Conservation (phyloP, 2,329 filamentous ascomycete genomes). For the Rhexocercosporidium sp. region DNA sequence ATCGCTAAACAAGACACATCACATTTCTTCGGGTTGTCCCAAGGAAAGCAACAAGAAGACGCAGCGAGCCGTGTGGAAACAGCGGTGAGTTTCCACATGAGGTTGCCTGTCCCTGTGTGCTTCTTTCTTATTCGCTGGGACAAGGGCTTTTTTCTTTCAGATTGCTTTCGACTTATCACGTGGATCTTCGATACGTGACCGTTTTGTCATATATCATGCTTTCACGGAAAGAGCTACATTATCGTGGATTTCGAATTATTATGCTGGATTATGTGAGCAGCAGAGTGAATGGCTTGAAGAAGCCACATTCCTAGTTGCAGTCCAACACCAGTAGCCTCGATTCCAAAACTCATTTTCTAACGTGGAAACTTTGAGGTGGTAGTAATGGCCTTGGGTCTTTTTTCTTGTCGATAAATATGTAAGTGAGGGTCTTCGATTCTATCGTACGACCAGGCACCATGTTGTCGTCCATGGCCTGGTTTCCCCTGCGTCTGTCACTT, state of each 20-base stretch:
- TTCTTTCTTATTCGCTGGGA: neutral
- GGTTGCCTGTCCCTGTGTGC: neutral
- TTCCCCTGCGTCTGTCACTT: too few species aligned
- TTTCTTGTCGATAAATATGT: too few species aligned
- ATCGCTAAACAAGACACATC: slow-evolving; percentile 15
- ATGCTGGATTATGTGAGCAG: neutral
- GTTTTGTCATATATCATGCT: neutral
- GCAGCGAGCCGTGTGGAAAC: slow-evolving; percentile 28
- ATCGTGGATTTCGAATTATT: slow-evolving; percentile 1
- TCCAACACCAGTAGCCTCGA: neutral
- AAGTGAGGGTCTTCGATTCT: too few species aligned
- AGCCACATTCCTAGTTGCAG: neutral
- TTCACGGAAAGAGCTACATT: neutral
- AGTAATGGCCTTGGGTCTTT: too few species aligned
- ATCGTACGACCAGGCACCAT: too few species aligned
- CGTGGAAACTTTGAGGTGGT: neutral
- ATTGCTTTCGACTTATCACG: neutral
- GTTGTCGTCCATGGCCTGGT: too few species aligned
- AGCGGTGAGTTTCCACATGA: slow-evolving; percentile 24
- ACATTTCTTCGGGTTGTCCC: slow-evolving; percentile 15
- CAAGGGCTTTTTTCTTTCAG: neutral
- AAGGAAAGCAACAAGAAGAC: slow-evolving; percentile 20
- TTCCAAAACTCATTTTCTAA: neutral
- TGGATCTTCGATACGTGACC: neutral
- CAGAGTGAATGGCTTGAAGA: neutral